Percentiles rank a stretch among this genome's conserved stretches.
Conservation (phyloP, 768 basidiomycete genomes). For the Polyporus arcularius region DNA sequence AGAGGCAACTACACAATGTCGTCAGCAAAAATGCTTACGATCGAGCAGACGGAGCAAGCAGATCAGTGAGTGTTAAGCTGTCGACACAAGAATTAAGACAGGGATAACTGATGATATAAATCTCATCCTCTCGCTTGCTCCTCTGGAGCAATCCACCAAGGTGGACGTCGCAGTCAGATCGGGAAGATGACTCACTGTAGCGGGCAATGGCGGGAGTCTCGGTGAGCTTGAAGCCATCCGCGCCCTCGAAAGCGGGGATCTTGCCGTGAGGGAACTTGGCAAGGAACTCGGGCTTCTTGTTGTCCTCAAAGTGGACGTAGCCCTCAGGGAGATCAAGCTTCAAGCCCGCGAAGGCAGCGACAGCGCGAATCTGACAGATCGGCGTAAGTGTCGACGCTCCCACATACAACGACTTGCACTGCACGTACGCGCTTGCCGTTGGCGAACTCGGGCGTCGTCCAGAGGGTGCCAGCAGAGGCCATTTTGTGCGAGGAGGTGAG, state of each 20-base stretch:
- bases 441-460: conserved; percentile 44
- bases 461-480: conserved; percentile 67
- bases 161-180: neutral
- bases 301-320: conserved; percentile 65
- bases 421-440: conserved; percentile 52
- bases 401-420: neutral
- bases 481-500: conserved; percentile 40
- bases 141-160: neutral
- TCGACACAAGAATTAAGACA: conserved; percentile 59
- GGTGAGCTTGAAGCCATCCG: conserved; percentile 76
- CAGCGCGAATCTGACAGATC: conserved; percentile 46
- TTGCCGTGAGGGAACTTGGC: conserved; percentile 81
- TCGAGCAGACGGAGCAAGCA: conserved; percentile 7
- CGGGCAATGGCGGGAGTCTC: conserved; percentile 83
- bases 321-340: conserved; percentile 51
- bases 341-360: conserved; percentile 61
- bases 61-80: conserved; percentile 36
- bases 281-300: conserved; percentile 69
- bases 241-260: conserved; percentile 79
- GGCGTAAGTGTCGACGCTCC: neutral
- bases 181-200: conserved; percentile 68
- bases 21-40: conserved; percentile 20
- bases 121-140: conserved; percentile 40
- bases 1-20: conserved; percentile 58
- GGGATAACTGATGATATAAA: conserved; percentile 62